Evolutionary conservation across 306 rosid species (phyloP), one percentile per base, ranked within the genome.

Genomic region (Morella rubra): DNA sequence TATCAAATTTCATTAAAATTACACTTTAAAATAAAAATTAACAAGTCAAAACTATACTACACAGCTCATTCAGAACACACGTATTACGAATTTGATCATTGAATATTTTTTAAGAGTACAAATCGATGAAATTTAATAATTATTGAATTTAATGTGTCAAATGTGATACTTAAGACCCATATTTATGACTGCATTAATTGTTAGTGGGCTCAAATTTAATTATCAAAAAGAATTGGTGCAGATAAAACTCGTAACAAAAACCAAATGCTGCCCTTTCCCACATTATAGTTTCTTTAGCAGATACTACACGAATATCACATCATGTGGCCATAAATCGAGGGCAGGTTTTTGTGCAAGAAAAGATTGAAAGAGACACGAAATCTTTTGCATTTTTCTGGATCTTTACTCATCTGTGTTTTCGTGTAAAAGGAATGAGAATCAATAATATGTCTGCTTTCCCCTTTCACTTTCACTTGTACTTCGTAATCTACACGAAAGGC

Each of bases 391-490:
- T 77, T 79, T 22, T 14, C 71, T 40, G 7, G 18, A 49, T 53
- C 75, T 73, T 74, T 73, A 49, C 69, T 44, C 12, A 59, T 24
- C 8, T 72, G 81, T 77, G 74, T 61, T 53, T 49, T 74, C 76
- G n/a, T 41, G 64, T 78, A 81, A 78, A 73, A 77, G 78, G 86
- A 72, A 77, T 77, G 78, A 81, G 87, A 87, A 89, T 79, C 85
- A 45, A 58, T 27, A 27, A 27, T 27, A 27, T 86, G 87, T 86
- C 81, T n/a, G 68, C 4, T 70, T 79, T 72, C 64, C 55, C 72
- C 69, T 65, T 41, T 65, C 71, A 8, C 80, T 76, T 46, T 76
- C 79, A 47, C 77, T 82, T 70, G 80, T 82, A 46, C 75, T 72
- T 8, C 41, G 49, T 32, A 84, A 78, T 84, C 80, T 81, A 84